Evolutionary conservation across 2,329 filamentous ascomycete species (phyloP).

Genomic region (Fusarium sp.): DNA sequence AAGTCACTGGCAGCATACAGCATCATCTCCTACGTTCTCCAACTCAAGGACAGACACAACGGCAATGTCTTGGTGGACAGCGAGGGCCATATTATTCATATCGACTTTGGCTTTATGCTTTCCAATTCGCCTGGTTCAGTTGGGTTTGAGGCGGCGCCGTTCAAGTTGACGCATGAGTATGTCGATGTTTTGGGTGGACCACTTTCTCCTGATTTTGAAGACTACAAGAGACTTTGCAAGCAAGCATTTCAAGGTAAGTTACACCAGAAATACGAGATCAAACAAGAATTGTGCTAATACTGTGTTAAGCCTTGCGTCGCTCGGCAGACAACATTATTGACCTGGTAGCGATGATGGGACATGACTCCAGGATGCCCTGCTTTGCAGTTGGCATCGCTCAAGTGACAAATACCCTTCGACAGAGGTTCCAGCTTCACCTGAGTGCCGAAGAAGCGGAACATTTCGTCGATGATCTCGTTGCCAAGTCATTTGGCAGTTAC

Average conservation of each 20-base stretch:
- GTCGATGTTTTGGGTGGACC: constrained; percentile 83
- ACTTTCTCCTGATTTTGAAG: constrained; percentile 73
- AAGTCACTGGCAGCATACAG: constrained; percentile 86
- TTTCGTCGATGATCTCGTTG: constrained; percentile 83
- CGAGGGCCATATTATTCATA: constrained; percentile 86
- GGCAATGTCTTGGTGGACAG: constrained; percentile 88
- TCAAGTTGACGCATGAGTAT: constrained; percentile 87
- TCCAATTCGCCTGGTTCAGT: constrained; percentile 87
- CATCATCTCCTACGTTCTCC: constrained; percentile 83
- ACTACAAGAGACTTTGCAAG: constrained; percentile 83
- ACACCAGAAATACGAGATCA: not conserved
- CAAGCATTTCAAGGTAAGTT: constrained; percentile 80
- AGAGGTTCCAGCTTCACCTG: constrained; percentile 83
- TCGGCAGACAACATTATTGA: constrained; percentile 85
- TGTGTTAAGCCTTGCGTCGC: constrained; percentile 69
- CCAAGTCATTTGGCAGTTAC: constrained; percentile 85
- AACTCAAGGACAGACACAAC: constrained; percentile 87
- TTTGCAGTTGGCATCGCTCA: constrained; percentile 78
- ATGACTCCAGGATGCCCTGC: constrained; percentile 85
- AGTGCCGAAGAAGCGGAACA: constrained; percentile 83
- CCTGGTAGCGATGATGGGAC: constrained; percentile 85
- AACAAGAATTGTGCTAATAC: constrained; percentile 8
- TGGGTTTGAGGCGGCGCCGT: constrained; percentile 86
- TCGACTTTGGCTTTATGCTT: constrained; percentile 91
- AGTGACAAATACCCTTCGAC: constrained; percentile 74